Base-by-base conservation (phyloP, 2,329 filamentous ascomycete genomes). In the Aspergillus sp. region DNA sequence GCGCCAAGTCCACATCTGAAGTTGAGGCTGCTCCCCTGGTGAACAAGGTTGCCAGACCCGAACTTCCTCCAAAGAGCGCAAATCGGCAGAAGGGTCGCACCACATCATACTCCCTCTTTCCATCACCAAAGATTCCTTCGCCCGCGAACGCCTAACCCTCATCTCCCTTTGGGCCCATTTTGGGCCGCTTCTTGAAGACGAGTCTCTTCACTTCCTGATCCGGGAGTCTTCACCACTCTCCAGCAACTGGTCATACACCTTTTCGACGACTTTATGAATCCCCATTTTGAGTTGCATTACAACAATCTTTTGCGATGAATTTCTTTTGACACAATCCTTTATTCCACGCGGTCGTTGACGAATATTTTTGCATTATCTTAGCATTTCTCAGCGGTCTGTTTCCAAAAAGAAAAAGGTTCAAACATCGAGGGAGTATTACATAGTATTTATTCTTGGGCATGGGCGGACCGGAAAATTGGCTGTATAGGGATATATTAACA, bases 71-170 rank as follows among this genome's bases (percentile, higher is more conserved):
- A 17, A 73, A 68, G 56, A 68, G 67, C 35, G 57, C 61, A 3
- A 65, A 66, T 60, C 65, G 72, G 45, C 70, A 68, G 56, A 77
- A 74, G 64, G 67, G 63, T 56, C 69, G 77, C 43, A 68, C 31
- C 5, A 43, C 76, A n/a, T 79, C 77, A 37, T 79, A 79, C 63
- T 79, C 77, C 41, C 71, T 65, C 62, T 68, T 64, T 55, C 65
- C 64, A 12, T 51, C 61, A 9, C 31, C 61, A 5, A 39, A 47
- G 9, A 21, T 54, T 45, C 50, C 55, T 3, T 39, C 51, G 44
- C 21, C 17, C 15, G 31, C 50, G 8, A 52, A 45, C 44, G 3
- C 17, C 31, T 46, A 31, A 35, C 12, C 3, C n/a, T 37, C 41
- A 7, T 39, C 17, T 19, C 11, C 49, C 27, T 40, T 37, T 52